Evolutionary conservation across 2,329 filamentous ascomycete species (phyloP).

Genomic region (Colletotrichum paranaense): DNA sequence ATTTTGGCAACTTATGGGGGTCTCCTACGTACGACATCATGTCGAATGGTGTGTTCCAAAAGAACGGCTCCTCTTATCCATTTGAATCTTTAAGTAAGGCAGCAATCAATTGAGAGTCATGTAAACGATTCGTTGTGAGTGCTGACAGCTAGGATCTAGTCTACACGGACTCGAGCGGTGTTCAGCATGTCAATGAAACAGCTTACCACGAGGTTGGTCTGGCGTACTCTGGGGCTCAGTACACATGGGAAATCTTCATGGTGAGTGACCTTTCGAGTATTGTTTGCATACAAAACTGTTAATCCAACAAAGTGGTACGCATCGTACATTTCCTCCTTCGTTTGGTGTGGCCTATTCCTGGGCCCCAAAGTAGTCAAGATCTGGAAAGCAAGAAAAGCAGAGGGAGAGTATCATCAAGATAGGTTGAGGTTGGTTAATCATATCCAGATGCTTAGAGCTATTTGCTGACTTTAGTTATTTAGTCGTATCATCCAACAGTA

Average conservation of each 20-base stretch:
- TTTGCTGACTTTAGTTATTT: neutral
- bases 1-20: slow-evolving; percentile 67
- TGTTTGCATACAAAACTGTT: slow-evolving; percentile 55
- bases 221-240: slow-evolving; percentile 68
- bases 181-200: slow-evolving; percentile 53
- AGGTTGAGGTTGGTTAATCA: slow-evolving; percentile 9
- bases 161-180: slow-evolving; percentile 22
- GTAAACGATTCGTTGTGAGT: neutral
- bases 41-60: slow-evolving; percentile 64
- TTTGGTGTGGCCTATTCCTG: slow-evolving; percentile 69
- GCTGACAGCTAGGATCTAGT: neutral
- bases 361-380: slow-evolving; percentile 55
- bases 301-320: slow-evolving; percentile 55
- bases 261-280: neutral
- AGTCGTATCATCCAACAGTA: slow-evolving; percentile 65
- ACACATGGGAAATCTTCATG: slow-evolving; percentile 56
- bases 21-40: slow-evolving; percentile 57
- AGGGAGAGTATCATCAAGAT: slow-evolving; percentile 35
- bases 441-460: no score
- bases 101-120: neutral
- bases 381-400: slow-evolving; percentile 46
- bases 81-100: slow-evolving; percentile 40
- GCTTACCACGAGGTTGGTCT: slow-evolving; percentile 61
- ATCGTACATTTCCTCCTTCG: slow-evolving; percentile 66
- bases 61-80: slow-evolving; percentile 26